Evolutionary conservation across 2,329 filamentous ascomycete genomes (phyloP).

Genomic region (Hymenoscyphus fructigenus): DNA sequence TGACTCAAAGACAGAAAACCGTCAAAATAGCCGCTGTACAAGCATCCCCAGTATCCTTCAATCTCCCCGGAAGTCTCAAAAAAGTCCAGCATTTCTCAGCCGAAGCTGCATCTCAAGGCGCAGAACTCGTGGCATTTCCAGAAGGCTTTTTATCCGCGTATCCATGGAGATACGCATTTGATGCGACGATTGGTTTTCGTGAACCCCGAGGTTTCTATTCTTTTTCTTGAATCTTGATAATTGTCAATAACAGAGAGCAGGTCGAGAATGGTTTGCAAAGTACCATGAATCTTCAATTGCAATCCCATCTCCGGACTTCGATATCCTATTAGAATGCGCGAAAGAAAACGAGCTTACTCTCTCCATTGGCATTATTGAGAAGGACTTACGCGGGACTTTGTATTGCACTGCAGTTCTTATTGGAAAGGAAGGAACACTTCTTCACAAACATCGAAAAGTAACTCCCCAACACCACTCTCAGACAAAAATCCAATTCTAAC

Average conservation of each 20-base stretch:
- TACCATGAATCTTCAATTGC: conserved; percentile 42
- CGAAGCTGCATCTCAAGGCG: conserved; percentile 39
- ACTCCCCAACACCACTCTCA: background rate
- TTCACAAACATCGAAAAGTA: conserved; percentile 43
- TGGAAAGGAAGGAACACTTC: conserved; percentile 38
- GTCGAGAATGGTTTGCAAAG: conserved; percentile 43
- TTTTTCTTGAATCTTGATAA: background rate
- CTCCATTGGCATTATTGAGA: conserved; percentile 43
- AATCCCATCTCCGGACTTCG: conserved; percentile 41
- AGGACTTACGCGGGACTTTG: conserved; percentile 39
- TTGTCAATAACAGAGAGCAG: conserved; percentile 15
- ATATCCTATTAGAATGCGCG: conserved; percentile 38
- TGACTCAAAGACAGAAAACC: conserved; percentile 25
- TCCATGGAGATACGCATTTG: conserved; percentile 45
- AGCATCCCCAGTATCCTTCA: conserved; percentile 42
- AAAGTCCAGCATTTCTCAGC: conserved; percentile 39
- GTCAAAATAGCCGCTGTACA: conserved; percentile 43
- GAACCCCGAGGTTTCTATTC: conserved; percentile 37
- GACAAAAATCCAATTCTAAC: no score
- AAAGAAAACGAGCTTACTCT: conserved; percentile 39
- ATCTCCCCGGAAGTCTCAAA: conserved; percentile 39
- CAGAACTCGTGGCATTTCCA: conserved; percentile 43
- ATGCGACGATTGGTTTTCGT: conserved; percentile 43
- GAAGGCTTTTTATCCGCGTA: conserved; percentile 45
- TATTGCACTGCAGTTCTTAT: conserved; percentile 43